A percentile compares a stretch with the other conserved stretches of the same genome.
Evolutionary conservation across 2,329 filamentous ascomycete genomes (phyloP).

Genomic region (Phialemonium atrogriseum): DNA sequence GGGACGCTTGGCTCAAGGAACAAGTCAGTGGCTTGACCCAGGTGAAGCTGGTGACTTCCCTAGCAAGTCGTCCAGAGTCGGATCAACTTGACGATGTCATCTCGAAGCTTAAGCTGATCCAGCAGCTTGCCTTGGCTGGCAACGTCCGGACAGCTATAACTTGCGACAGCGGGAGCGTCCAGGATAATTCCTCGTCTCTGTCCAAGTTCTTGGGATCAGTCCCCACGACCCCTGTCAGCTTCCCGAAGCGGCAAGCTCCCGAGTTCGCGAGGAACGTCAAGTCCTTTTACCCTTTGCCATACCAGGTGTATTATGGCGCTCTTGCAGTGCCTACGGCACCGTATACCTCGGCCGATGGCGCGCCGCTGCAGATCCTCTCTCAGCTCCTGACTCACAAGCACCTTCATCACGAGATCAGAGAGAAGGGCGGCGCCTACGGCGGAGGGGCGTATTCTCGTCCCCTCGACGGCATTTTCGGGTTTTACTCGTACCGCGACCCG

Average conservation of each 20-base stretch:
- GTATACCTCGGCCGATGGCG: constrained; percentile 67
- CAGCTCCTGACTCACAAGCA: constrained; percentile 95
- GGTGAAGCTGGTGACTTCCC: constrained; percentile 70
- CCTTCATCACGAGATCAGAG: constrained; percentile 92
- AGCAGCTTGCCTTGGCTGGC: constrained; percentile 62
- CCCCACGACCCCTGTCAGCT: constrained; percentile 34
- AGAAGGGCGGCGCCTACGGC: constrained; percentile 95
- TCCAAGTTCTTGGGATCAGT: constrained; percentile 59
- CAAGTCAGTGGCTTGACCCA: constrained; percentile 88
- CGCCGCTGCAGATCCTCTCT: constrained; percentile 78
- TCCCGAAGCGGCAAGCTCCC: constrained; percentile 24
- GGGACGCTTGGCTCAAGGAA: constrained; percentile 64
- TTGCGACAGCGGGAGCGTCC: constrained; percentile 67
- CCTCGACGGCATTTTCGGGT: constrained; percentile 79
- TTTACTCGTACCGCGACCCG: constrained; percentile 95
- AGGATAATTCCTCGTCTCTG: constrained; percentile 62
- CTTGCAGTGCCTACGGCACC: constrained; percentile 75
- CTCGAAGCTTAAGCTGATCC: constrained; percentile 75
- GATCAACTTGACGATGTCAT: constrained; percentile 70
- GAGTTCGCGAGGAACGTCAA: constrained; percentile 47
- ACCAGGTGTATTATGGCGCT: constrained; percentile 93
- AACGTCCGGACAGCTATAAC: constrained; percentile 75
- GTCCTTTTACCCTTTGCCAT: constrained; percentile 88
- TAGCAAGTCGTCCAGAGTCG: constrained; percentile 63
- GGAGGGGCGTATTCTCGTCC: constrained; percentile 78